Evolutionary conservation across 108 stramenopile species (phyloP).

Genomic region (Parietichytrium sp.): DNA sequence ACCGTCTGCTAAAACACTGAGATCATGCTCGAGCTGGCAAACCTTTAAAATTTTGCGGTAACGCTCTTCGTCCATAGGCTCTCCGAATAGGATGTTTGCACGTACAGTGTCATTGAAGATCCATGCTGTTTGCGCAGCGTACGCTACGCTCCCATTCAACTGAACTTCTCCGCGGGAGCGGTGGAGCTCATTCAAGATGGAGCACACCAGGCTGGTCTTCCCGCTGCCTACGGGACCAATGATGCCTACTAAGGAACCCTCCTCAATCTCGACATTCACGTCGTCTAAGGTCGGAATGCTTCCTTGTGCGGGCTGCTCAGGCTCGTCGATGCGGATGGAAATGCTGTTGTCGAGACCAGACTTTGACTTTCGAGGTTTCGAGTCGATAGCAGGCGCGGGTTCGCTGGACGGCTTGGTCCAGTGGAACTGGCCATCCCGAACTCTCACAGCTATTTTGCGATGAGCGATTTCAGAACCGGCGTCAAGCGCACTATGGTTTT

Average conservation of each 20-base stretch:
- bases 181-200: slow-evolving; percentile 79
- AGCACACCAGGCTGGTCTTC: slow-evolving; percentile 75
- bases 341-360: too few relatives aligned
- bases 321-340: too few relatives aligned
- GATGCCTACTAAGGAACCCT: slow-evolving; percentile 56
- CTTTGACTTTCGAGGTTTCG: too few relatives aligned
- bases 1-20: slow-evolving; percentile 70
- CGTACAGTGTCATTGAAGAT: slow-evolving; percentile 86
- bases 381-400: too few relatives aligned
- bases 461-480: too few relatives aligned
- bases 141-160: slow-evolving; percentile 70
- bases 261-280: background rate
- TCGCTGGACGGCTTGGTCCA: too few relatives aligned
- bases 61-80: slow-evolving; percentile 62
- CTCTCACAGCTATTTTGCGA: too few relatives aligned
- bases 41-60: slow-evolving; percentile 72
- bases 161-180: slow-evolving; percentile 60
- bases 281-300: background rate
- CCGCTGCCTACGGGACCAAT: slow-evolving; percentile 80
- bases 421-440: too few relatives aligned
- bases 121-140: slow-evolving; percentile 84
- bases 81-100: slow-evolving; percentile 87
- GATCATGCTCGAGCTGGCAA: slow-evolving; percentile 78
- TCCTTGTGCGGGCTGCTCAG: too few relatives aligned
- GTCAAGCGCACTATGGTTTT: too few relatives aligned